Conservation (phyloP, 371 early-diverging fungal species). For the Funneliformis caledonium region DNA sequence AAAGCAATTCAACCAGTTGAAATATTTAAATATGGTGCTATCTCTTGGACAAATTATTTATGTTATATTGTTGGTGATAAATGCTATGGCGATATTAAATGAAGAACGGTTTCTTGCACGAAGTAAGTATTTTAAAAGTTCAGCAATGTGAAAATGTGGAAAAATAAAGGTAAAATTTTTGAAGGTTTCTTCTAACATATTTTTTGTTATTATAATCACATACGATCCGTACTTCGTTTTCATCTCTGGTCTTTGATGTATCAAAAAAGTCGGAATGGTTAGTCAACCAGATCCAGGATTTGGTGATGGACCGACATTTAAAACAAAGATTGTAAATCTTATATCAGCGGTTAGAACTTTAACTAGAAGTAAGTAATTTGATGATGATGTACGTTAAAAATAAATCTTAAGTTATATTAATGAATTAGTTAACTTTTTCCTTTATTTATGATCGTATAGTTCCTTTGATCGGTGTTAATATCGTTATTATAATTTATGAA, state of each 20-base stretch:
- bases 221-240: neutral
- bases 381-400: neutral
- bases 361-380: slow-evolving; percentile 76
- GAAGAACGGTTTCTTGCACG: slow-evolving; percentile 94
- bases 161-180: neutral
- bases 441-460: slow-evolving; percentile 53
- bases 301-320: slow-evolving; percentile 76
- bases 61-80: slow-evolving; percentile 80
- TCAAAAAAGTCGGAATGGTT: slow-evolving; percentile 66
- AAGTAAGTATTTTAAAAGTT: slow-evolving; percentile 63
- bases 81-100: slow-evolving; percentile 90
- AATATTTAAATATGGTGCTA: slow-evolving; percentile 32
- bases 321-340: slow-evolving; percentile 82
- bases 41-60: slow-evolving; percentile 62
- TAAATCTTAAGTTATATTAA: neutral
- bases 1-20: neutral
- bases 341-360: slow-evolving; percentile 92
- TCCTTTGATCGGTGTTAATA: slow-evolving; percentile 83
- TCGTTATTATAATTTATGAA: slow-evolving; percentile 84
- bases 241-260: neutral
- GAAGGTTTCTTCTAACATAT: too few species aligned
- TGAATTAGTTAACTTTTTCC: neutral
- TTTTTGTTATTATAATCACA: neutral
- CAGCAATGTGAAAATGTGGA: neutral
- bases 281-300: slow-evolving; percentile 70